Base-by-base conservation (phyloP, 129 eudicot species). In the Heracleum sosnowskyi region DNA sequence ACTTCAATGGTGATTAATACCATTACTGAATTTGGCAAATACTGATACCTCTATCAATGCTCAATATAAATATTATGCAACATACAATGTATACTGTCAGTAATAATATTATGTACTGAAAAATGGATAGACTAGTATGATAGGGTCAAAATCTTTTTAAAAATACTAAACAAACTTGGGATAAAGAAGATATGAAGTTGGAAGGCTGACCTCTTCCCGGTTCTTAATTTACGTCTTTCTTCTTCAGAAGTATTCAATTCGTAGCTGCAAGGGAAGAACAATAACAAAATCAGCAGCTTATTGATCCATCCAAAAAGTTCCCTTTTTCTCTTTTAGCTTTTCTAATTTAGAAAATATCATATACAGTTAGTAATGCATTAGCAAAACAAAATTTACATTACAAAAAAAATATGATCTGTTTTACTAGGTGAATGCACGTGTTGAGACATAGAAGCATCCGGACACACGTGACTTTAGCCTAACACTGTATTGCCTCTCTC, bases 231-330 rank as follows among this genome's bases (percentile, higher is more conserved):
- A 64, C 88, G 95, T 81, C 98, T 89, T 79, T 88, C 98, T 85
- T 91, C 95, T 85, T 91, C 85, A 80, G 90, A 86, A 78, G 96
- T 91, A 81, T 82, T 82, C 78, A 93, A 78, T 49, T 89, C 97
- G 84, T 93, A 93, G 79, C 98, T 93, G 96, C 85, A 60, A 69
- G 41, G 20, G 66, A 62, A 46, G 31, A 66, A 66, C 10, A 73
- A 70, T 82, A 42, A 55, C 18, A 74, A 29, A 16, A 45, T 40
- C 35, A 42, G 53, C 26, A 39, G 69, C 76, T 53, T 69, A 20
- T 84, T 76, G 11, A 45, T 18, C 40, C n/a, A 60, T 11, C 16
- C 39, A 26, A 12, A 4, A 11, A 26, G 5, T 60, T 60, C 0
- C 13, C 33, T 1, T n/a, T n/a, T 26, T 26, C 68, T n/a, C 16